phyloP scores from a whole-genome alignment of 805 yeast genomes.

The Tetrapisispora fleetii region DNA sequence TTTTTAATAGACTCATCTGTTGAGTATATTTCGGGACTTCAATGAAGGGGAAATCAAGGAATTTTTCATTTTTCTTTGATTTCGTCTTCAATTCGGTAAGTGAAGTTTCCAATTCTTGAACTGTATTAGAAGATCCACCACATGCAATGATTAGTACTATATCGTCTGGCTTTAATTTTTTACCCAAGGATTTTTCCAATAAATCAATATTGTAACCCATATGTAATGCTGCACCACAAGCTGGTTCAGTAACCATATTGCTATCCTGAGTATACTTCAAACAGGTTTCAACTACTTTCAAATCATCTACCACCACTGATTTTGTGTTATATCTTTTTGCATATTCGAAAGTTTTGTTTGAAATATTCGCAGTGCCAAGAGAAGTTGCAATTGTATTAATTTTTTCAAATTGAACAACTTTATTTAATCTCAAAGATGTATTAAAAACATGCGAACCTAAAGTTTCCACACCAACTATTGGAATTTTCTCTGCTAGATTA shows the following conservation, averaged over 20 bases:
- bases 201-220: constrained; percentile 33
- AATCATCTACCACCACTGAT: constrained; percentile 40
- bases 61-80: neutral
- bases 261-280: constrained; percentile 41
- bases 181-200: constrained; percentile 9
- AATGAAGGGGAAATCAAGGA: neutral
- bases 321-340: constrained; percentile 32
- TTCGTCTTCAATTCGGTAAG: neutral
- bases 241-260: constrained; percentile 53
- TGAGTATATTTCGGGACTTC: neutral
- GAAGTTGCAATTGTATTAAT: constrained; percentile 52
- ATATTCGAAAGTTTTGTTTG: constrained; percentile 40
- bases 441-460: constrained; percentile 52
- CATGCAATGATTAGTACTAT: constrained; percentile 49
- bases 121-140: constrained; percentile 39
- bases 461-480: constrained; percentile 48
- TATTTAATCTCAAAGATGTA: constrained; percentile 38
- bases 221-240: constrained; percentile 62
- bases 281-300: constrained; percentile 46
- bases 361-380: constrained; percentile 51
- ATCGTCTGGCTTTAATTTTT: constrained; percentile 28
- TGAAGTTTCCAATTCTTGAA: constrained; percentile 20
- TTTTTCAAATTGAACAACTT: constrained; percentile 36
- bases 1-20: neutral
- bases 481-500: constrained; percentile 28